Evolutionary conservation across 768 basidiomycete genomes (phyloP), one percentile per base, ranked within the genome.

Genomic region (Gloeophyllum trabeum): DNA sequence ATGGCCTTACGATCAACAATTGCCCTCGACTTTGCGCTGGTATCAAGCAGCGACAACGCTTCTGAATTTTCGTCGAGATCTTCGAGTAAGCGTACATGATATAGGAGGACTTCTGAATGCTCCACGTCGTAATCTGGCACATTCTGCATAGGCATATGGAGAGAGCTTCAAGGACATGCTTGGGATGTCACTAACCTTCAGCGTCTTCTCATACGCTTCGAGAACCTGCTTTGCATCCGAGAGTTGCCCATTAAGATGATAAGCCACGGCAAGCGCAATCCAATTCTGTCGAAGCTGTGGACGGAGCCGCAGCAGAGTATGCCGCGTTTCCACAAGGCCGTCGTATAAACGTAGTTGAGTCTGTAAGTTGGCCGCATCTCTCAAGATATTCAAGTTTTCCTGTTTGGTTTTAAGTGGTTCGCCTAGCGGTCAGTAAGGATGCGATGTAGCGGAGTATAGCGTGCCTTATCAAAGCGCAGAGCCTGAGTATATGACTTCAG

Each of bases 371-470:
- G 93, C 89, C 0, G 89, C 75, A 59, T 98, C 96, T 35, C 88
- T 80, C 20, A 99, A 62, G 50, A 99, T 82, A 59, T 94, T 94
- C 53, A 96, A 63, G 56, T 96, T 96, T 53, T 97, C 91, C 93
- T 96, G 41, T 41, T 47, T 38, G n/a, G n/a, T n/a, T n/a, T n/a
- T n/a, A n/a, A n/a, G n/a, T n/a, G n/a, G n/a, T n/a, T n/a, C n/a
- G n/a, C n/a, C n/a, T n/a, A n/a, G n/a, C n/a, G n/a, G n/a, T n/a
- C 25, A 43, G 43, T 24, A 25, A 37, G 24, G 43, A 22, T 22
- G 22, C 6, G 21, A 5, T 23, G 35, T 20, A 36, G n/a, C 13
- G 23, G 6, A 32, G 36, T 45, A 20, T 35, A 13, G 57, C 73
- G 51, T 53, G 94, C 93, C 66, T 82, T 83, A 65, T 98, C 96